Evolutionary conservation across 129 eudicot genomes (phyloP).

Genomic region (Artemisia annua): DNA sequence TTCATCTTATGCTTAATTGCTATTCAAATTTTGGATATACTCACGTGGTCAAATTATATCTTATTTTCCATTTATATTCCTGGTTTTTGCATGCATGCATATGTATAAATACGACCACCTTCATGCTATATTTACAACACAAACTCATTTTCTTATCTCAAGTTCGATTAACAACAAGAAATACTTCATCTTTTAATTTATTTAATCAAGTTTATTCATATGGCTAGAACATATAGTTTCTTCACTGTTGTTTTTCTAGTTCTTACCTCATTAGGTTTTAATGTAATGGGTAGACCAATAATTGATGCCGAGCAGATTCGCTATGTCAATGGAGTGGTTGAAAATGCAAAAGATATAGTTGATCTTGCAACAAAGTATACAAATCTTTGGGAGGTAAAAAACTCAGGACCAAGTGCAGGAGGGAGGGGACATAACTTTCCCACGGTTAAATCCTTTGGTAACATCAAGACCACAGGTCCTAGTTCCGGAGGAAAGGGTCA

Average conservation of each 20-base stretch:
- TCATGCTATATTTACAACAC: not conserved
- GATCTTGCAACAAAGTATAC: not conserved
- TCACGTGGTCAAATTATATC: not conserved
- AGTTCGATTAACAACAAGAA: not conserved
- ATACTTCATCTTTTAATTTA: not conserved
- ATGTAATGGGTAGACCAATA: not conserved
- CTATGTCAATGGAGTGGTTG: not conserved
- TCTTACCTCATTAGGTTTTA: not conserved
- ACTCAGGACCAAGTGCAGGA: conserved; percentile 18
- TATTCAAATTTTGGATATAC: not conserved
- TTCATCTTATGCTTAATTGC: not conserved
- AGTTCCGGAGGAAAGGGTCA: not conserved
- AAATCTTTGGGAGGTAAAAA: not conserved
- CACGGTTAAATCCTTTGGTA: not conserved
- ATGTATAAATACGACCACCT: conserved; percentile 6
- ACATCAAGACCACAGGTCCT: not conserved
- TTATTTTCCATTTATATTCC: not conserved
- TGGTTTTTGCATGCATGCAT: conserved; percentile 11
- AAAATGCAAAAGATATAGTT: not conserved
- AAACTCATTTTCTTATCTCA: not conserved
- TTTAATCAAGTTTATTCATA: not conserved
- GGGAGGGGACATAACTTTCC: conserved; percentile 26
- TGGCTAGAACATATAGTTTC: not conserved
- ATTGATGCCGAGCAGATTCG: not conserved
- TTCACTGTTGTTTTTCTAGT: not conserved